Evolutionary conservation across 2,329 filamentous ascomycete species (phyloP).

Genomic region (Aspergillus sp.): DNA sequence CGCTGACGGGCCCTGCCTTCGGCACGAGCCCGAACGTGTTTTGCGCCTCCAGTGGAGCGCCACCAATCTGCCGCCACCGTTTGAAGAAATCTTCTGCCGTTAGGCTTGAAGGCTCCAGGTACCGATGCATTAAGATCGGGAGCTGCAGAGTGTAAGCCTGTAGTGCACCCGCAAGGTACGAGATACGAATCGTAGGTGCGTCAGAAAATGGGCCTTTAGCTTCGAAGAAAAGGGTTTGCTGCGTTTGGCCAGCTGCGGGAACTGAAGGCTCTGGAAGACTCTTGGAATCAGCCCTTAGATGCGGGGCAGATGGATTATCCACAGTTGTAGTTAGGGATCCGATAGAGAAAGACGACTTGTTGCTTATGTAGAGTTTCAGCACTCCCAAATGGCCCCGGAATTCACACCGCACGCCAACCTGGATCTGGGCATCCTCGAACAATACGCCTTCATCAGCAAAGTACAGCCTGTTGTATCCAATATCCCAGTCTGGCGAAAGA

Average conservation of each 20-base stretch:
- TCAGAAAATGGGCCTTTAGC: slow-evolving; percentile 77
- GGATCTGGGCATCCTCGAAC: slow-evolving; percentile 92
- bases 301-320: slow-evolving; percentile 64
- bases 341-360: slow-evolving; percentile 83
- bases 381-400: slow-evolving; percentile 95
- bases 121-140: slow-evolving; percentile 87
- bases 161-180: slow-evolving; percentile 88
- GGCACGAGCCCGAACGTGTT: slow-evolving; percentile 72
- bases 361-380: slow-evolving; percentile 91
- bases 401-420: slow-evolving; percentile 88
- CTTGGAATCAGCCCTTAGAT: slow-evolving; percentile 84
- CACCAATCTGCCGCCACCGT: slow-evolving; percentile 97
- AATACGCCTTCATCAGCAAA: slow-evolving; percentile 80
- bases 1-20: slow-evolving; percentile 64
- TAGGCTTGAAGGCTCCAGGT: slow-evolving; percentile 90
- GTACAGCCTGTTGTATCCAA: slow-evolving; percentile 80
- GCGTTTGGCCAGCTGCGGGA: slow-evolving; percentile 71
- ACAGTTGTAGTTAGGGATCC: slow-evolving; percentile 92
- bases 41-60: slow-evolving; percentile 81
- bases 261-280: slow-evolving; percentile 82
- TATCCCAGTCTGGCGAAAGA: slow-evolving; percentile 91
- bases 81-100: slow-evolving; percentile 96
- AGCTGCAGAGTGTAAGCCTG: slow-evolving; percentile 91
- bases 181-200: slow-evolving; percentile 84
- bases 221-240: slow-evolving; percentile 95